Percentiles rank a stretch among this genome's conserved stretches.
Conservation (phyloP, 805 yeast species). For the Kuraishia capsulata region DNA sequence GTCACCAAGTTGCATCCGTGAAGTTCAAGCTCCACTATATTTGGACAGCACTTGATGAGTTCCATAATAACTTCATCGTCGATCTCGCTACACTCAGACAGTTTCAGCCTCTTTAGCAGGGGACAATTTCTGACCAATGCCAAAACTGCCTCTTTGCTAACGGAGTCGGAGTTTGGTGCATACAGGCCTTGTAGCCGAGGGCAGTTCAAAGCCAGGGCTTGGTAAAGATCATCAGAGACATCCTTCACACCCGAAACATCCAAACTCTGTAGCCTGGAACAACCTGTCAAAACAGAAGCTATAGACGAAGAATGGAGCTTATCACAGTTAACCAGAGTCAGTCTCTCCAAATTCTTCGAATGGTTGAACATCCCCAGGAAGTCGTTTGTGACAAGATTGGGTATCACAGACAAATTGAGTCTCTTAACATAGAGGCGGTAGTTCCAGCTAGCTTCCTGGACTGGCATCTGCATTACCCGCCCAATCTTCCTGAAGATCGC, state of each 20-base stretch:
- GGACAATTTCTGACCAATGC: constrained; percentile 56
- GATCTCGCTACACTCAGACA: constrained; percentile 62
- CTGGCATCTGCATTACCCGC: constrained; percentile 42
- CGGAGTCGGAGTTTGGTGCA: constrained; percentile 74
- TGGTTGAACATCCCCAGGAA: constrained; percentile 52
- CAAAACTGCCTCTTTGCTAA: constrained; percentile 56
- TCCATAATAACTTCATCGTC: constrained; percentile 53
- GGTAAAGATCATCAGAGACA: constrained; percentile 61
- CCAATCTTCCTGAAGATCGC: constrained; percentile 42
- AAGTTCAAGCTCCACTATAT: constrained; percentile 82
- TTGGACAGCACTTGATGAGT: constrained; percentile 64
- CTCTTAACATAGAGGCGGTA: constrained; percentile 66
- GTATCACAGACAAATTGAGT: constrained; percentile 69
- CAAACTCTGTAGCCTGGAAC: constrained; percentile 70
- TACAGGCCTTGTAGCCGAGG: constrained; percentile 79
- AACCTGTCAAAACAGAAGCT: constrained; percentile 48
- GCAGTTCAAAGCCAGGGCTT: constrained; percentile 62
- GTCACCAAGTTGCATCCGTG: constrained; percentile 72
- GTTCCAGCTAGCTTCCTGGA: constrained; percentile 48
- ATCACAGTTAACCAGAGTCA: constrained; percentile 77
- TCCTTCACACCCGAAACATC: constrained; percentile 76
- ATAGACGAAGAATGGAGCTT: constrained; percentile 54
- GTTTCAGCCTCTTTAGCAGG: constrained; percentile 70
- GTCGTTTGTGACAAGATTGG: constrained; percentile 56
- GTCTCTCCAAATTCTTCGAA: constrained; percentile 72